A percentile compares a stretch with the other conserved stretches of the same genome.
Conservation (phyloP, 2,329 filamentous ascomycete genomes). For the Phaeosphaeriaceae sp. region DNA sequence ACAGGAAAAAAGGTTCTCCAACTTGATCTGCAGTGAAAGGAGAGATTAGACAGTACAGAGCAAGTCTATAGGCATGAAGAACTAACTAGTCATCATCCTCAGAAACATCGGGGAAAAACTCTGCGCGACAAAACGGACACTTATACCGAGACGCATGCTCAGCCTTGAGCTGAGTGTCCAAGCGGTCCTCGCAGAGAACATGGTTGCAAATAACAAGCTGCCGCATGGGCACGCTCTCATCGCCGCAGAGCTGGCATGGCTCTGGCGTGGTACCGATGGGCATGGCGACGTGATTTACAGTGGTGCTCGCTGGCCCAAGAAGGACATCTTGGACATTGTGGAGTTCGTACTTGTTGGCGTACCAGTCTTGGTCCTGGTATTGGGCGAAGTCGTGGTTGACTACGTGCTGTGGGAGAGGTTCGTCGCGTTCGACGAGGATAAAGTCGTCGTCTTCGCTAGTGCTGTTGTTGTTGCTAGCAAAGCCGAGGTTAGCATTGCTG, state of each 20-base stretch:
- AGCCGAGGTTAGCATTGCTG: too few species aligned
- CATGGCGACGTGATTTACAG: background rate
- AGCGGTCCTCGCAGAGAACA: background rate
- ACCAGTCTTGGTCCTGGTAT: background rate
- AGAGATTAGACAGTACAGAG: too few species aligned
- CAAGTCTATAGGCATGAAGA: too few species aligned
- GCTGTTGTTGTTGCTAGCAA: too few species aligned
- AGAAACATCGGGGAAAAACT: background rate
- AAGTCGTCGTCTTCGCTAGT: background rate
- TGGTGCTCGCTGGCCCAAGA: background rate
- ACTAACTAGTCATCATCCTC: background rate
- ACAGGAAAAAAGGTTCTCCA: too few species aligned
- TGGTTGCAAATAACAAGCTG: background rate
- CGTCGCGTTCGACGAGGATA: too few species aligned
- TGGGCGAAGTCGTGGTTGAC: background rate
- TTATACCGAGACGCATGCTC: background rate
- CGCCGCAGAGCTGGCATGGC: background rate
- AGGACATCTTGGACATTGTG: background rate
- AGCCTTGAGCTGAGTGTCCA: background rate
- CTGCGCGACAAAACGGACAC: conserved; percentile 1
- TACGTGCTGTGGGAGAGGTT: background rate
- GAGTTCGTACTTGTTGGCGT: background rate
- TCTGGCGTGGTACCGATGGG: background rate
- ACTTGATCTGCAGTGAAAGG: too few species aligned
- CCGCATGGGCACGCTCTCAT: background rate